Evolutionary conservation across 352 stramenopile species (phyloP).

Genomic region (Phytophthora boehmeriae): DNA sequence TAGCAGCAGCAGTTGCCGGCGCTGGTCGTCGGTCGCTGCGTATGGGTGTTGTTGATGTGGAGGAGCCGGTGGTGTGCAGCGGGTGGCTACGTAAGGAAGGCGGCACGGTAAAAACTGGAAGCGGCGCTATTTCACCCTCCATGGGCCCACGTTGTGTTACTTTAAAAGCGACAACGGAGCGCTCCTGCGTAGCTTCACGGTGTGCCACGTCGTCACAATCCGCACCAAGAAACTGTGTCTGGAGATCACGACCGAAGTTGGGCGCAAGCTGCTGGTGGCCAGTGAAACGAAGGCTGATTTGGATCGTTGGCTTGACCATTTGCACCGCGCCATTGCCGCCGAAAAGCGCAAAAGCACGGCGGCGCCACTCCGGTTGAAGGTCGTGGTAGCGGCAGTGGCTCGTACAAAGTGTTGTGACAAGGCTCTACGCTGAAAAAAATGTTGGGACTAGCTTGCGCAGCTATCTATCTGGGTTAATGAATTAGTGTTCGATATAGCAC

Average conservation of each 20-base stretch:
- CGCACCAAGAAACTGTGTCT: slow-evolving; percentile 74
- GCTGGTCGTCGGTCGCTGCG: slow-evolving; percentile 27
- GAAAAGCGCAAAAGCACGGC: slow-evolving; percentile 49
- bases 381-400: slow-evolving; percentile 2
- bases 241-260: slow-evolving; percentile 76
- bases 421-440: too few relatives aligned
- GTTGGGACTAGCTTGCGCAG: not conserved
- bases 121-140: slow-evolving; percentile 80
- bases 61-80: slow-evolving; percentile 64
- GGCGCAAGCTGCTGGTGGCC: slow-evolving; percentile 74
- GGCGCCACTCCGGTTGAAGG: slow-evolving; percentile 15
- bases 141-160: slow-evolving; percentile 78
- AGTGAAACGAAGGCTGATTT: slow-evolving; percentile 72
- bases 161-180: slow-evolving; percentile 84
- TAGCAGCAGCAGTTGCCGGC: slow-evolving; percentile 31
- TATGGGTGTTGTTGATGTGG: slow-evolving; percentile 24
- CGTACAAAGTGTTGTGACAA: slow-evolving; percentile 39
- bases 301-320: slow-evolving; percentile 66
- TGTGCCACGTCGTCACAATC: slow-evolving; percentile 73
- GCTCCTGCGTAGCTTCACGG: slow-evolving; percentile 64
- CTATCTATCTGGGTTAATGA: not conserved
- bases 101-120: slow-evolving; percentile 88
- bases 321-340: slow-evolving; percentile 59
- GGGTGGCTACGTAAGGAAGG: slow-evolving; percentile 86
- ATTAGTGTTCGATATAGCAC: too few relatives aligned